A percentile compares a stretch with the other conserved stretches of the same genome.
phyloP scores from a whole-genome alignment of 352 stramenopile genomes.

The Phytopythium chamaehyphon region DNA sequence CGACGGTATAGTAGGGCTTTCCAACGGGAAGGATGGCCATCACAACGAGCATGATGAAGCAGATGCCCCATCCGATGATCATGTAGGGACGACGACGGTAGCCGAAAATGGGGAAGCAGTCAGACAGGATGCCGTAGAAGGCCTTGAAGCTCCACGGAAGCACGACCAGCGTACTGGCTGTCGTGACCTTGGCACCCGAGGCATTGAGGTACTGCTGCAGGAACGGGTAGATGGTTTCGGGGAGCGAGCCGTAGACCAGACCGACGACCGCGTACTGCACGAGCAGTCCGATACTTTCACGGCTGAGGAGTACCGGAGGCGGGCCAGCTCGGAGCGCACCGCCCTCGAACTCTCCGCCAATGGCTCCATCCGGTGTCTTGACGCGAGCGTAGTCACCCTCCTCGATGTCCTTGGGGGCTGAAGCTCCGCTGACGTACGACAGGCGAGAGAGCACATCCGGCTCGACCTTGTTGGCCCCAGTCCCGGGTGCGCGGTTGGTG shows the following conservation, averaged over 20 bases:
- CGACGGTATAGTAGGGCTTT: slow-evolving; percentile 40
- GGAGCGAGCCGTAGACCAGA: slow-evolving; percentile 39
- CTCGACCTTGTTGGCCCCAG: slow-evolving; percentile 15
- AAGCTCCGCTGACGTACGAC: slow-evolving; percentile 27
- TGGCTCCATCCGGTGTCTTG: slow-evolving; percentile 17
- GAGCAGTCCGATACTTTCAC: slow-evolving; percentile 35
- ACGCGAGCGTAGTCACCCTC: slow-evolving; percentile 21
- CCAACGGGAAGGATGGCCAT: slow-evolving; percentile 39
- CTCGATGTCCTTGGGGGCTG: slow-evolving; percentile 20
- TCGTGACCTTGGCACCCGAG: slow-evolving; percentile 18
- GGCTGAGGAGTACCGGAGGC: slow-evolving; percentile 21
- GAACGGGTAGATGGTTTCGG: slow-evolving; percentile 49
- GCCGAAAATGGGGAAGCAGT: slow-evolving; percentile 48
- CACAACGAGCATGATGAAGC: slow-evolving; percentile 27
- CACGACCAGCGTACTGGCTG: slow-evolving; percentile 25
- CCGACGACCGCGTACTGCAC: slow-evolving; percentile 51
- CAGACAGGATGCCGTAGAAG: slow-evolving; percentile 57
- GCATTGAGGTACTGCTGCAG: slow-evolving; percentile 45
- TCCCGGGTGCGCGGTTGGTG: slow-evolving; percentile 2
- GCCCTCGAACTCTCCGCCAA: slow-evolving; percentile 20
- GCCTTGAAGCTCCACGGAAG: slow-evolving; percentile 64
- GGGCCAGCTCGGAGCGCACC: slow-evolving; percentile 40
- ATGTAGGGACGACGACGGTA: slow-evolving; percentile 64
- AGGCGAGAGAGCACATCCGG: slow-evolving; percentile 15
- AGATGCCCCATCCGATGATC: slow-evolving; percentile 50